Conservation (phyloP, 306 rosid genomes). For the Crotalaria pallida region DNA sequence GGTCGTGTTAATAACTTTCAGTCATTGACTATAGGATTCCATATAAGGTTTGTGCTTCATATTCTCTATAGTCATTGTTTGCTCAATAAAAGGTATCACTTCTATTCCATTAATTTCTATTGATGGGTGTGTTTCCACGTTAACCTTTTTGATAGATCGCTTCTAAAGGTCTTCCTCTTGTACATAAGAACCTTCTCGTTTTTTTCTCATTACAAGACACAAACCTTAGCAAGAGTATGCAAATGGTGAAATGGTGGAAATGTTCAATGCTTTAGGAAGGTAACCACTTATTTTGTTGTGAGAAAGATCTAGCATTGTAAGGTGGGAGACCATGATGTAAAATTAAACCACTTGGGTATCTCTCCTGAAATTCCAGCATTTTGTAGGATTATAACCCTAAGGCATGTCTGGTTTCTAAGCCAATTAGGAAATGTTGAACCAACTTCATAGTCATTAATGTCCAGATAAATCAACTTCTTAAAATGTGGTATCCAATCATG, state of each 20-base stretch:
- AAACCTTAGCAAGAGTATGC: too few relatives aligned
- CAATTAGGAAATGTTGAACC: conserved; percentile 14
- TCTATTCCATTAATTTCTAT: too few relatives aligned
- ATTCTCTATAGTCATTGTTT: too few relatives aligned
- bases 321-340: not conserved
- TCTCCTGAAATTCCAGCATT: not conserved
- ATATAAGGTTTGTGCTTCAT: too few relatives aligned
- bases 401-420: not conserved
- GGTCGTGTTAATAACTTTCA: too few relatives aligned
- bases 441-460: not conserved
- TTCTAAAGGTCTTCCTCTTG: too few relatives aligned
- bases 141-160: too few relatives aligned
- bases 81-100: too few relatives aligned
- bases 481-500: conserved; percentile 5
- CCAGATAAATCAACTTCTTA: not conserved
- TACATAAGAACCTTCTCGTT: too few relatives aligned
- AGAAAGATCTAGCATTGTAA: conserved; percentile 13
- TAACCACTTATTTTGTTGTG: conserved; percentile 13
- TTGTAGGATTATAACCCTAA: not conserved
- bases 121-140: too few relatives aligned
- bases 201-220: too few relatives aligned
- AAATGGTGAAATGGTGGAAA: not conserved
- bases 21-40: too few relatives aligned
- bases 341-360: conserved; percentile 3
- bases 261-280: conserved; percentile 1